Percentiles rank a stretch among this genome's conserved stretches.
These are phyloP conservation scores for Paraphoma chrysanthemicola DNA, from an alignment of 2,329 filamentous ascomycete species.

Conservation along the genomic window DNA sequence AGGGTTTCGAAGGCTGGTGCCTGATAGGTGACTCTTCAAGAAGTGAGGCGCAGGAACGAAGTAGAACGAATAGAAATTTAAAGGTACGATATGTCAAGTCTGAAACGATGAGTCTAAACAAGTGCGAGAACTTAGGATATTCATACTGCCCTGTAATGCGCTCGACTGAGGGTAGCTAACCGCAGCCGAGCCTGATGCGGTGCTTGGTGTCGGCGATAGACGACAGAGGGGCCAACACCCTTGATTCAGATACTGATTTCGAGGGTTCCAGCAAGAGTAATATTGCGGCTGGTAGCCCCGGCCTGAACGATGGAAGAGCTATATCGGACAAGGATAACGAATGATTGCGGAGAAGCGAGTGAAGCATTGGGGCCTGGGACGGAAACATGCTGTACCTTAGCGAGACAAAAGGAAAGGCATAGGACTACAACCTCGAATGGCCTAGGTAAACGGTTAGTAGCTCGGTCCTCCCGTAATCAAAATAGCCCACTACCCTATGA, in stretches of 20 bases:
- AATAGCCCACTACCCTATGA: slow-evolving; percentile 29
- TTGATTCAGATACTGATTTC: slow-evolving; percentile 28
- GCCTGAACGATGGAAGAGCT: slow-evolving; percentile 16
- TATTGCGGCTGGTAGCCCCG: slow-evolving; percentile 22
- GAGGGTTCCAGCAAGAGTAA: slow-evolving; percentile 23
- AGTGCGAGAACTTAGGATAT: slow-evolving; percentile 13
- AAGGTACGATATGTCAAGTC: slow-evolving; percentile 7
- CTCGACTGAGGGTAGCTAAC: slow-evolving; percentile 15
- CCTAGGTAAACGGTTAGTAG: not conserved
- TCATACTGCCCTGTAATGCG: slow-evolving; percentile 25
- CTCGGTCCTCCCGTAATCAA: slow-evolving; percentile 38
- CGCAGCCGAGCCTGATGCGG: slow-evolving; percentile 16
- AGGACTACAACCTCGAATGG: slow-evolving; percentile 10
- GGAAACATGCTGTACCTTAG: slow-evolving; percentile 12
- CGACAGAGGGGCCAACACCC: slow-evolving; percentile 23
- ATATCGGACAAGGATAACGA: slow-evolving; percentile 28
- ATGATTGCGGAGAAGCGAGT: slow-evolving; percentile 16
- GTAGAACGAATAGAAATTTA: slow-evolving; percentile 10
- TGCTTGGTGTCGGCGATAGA: slow-evolving; percentile 20
- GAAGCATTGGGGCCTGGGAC: slow-evolving; percentile 30
- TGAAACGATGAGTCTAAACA: not conserved
- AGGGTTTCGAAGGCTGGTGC: not conserved
- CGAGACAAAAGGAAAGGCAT: slow-evolving; percentile 6
- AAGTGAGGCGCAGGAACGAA: slow-evolving; percentile 6
- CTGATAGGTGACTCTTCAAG: slow-evolving; percentile 8